Evolutionary conservation across 805 yeast genomes (phyloP).

Genomic region (Blastobotrys robertii): DNA sequence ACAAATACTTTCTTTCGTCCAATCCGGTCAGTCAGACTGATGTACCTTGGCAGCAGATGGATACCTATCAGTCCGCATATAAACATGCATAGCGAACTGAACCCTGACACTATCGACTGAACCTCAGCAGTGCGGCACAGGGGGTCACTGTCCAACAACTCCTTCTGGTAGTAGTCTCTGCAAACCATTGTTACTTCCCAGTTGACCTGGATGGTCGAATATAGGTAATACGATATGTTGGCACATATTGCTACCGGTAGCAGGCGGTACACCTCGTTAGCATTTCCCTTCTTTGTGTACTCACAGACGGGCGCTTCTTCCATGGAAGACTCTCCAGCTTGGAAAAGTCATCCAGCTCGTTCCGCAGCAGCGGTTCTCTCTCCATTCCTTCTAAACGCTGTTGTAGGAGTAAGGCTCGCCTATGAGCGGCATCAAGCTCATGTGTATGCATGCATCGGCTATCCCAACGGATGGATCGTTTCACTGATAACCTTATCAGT

Average conservation of each 20-base stretch:
- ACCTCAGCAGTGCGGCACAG: slow-evolving; percentile 10
- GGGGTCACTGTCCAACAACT: slow-evolving; percentile 6
- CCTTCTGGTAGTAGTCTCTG: slow-evolving; percentile 2
- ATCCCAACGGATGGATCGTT: too few relatives aligned
- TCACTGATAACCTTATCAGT: neutral
- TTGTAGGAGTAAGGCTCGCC: too few relatives aligned
- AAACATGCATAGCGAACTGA: slow-evolving; percentile 8
- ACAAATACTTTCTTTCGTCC: slow-evolving; percentile 9
- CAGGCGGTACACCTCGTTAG: slow-evolving; percentile 1
- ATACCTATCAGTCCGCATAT: slow-evolving; percentile 10
- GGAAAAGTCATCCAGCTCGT: neutral
- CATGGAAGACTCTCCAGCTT: slow-evolving; percentile 2
- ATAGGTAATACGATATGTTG: slow-evolving; percentile 2
- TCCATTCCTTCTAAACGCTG: neutral
- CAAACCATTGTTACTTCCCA: slow-evolving; percentile 14
- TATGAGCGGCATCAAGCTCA: too few relatives aligned
- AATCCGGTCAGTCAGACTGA: slow-evolving; percentile 9
- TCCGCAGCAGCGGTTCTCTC: neutral
- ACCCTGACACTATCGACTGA: slow-evolving; percentile 9
- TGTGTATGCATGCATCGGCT: too few relatives aligned
- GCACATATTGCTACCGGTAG: slow-evolving; percentile 3
- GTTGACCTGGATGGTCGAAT: slow-evolving; percentile 8
- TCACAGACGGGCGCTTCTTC: slow-evolving; percentile 2
- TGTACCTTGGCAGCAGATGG: slow-evolving; percentile 9
- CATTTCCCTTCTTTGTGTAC: neutral